A percentile compares a stretch with the other conserved stretches of the same genome.
Evolutionary conservation across 139 green algal species (phyloP).

Genomic region (Deuterostichococcus epilithicus): DNA sequence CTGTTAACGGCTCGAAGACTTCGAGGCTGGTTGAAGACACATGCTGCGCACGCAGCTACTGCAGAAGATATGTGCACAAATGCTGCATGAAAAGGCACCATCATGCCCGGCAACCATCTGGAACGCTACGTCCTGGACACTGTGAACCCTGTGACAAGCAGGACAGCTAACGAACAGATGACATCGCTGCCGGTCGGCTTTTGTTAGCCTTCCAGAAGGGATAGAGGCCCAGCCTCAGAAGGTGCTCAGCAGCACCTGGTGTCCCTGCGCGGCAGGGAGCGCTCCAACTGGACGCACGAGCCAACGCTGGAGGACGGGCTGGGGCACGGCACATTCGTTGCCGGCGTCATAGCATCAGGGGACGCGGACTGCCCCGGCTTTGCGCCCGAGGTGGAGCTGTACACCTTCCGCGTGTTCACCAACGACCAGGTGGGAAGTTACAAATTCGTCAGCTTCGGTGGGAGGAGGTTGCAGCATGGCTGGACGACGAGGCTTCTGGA

Average conservation of each 20-base stretch:
- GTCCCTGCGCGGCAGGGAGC: conserved; percentile 51
- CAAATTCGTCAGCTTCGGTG: conserved; percentile 45
- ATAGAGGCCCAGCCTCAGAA: no score
- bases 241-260: background rate
- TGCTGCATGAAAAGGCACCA: no score
- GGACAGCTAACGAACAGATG: no score
- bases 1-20: background rate
- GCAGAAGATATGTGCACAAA: no score
- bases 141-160: no score
- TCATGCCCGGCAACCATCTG: no score
- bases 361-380: conserved; percentile 83
- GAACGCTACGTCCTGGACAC: no score
- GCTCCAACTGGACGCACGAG: conserved; percentile 98
- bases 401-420: conserved; percentile 95
- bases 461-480: no score
- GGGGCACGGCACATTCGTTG: conserved; percentile 96
- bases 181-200: no score
- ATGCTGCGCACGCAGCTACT: background rate
- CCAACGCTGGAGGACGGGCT: conserved; percentile 87
- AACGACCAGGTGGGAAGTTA: conserved; percentile 70
- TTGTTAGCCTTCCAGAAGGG: no score
- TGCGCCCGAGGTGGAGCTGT: conserved; percentile 87
- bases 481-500: no score
- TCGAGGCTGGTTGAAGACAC: background rate
- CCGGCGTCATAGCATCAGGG: conserved; percentile 83